Percentiles rank a stretch among this genome's conserved stretches.
These are phyloP conservation scores for Endogone sp. DNA, from an alignment of 192 early-diverging fungal genomes.

Conservation along the genomic window DNA sequence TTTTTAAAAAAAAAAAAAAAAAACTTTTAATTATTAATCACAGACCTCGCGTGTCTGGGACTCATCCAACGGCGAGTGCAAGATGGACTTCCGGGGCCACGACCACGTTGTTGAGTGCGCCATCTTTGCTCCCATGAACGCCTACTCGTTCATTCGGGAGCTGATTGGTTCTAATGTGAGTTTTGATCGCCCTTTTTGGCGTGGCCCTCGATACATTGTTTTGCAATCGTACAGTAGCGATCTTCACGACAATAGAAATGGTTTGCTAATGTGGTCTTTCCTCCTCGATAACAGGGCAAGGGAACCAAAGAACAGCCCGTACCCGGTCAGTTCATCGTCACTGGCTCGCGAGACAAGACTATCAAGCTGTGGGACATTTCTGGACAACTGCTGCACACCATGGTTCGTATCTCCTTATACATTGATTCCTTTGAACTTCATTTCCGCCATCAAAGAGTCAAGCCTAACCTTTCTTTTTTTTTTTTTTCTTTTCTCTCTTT, in stretches of 20 bases:
- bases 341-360: slow-evolving; percentile 88
- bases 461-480: no score
- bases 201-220: not conserved
- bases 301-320: slow-evolving; percentile 37
- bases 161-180: slow-evolving; percentile 62
- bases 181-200: not conserved
- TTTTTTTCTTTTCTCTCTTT: slow-evolving; percentile 2
- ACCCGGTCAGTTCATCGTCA: slow-evolving; percentile 69
- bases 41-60: slow-evolving; percentile 88
- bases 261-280: not conserved
- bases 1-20: not conserved
- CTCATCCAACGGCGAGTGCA: slow-evolving; percentile 62
- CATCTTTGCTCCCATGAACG: slow-evolving; percentile 70
- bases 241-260: not conserved
- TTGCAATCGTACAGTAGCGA: not conserved
- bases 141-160: slow-evolving; percentile 64
- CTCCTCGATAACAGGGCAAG: not conserved
- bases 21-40: not conserved
- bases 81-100: slow-evolving; percentile 82
- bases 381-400: slow-evolving; percentile 66
- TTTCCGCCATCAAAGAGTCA: not conserved
- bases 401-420: slow-evolving; percentile 44
- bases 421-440: slow-evolving; percentile 6
- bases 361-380: slow-evolving; percentile 83
- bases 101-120: slow-evolving; percentile 95